Evolutionary conservation across 2,329 filamentous ascomycete species (phyloP).

Genomic region (Botrytis sinoallii): DNA sequence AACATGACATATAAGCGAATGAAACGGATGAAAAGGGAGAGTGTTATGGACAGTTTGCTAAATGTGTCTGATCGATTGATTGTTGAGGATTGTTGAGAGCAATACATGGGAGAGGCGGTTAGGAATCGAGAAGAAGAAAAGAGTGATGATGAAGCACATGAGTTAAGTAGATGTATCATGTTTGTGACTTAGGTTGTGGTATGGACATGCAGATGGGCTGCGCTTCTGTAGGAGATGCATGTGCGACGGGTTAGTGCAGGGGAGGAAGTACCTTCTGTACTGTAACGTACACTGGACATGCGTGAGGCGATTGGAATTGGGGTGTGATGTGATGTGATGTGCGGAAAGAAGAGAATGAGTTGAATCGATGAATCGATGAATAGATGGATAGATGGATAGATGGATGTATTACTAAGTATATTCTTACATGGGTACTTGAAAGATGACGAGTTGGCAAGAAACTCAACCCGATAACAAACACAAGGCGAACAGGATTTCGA

Average conservation of each 20-base stretch:
- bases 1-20: neutral
- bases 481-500: neutral
- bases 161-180: neutral
- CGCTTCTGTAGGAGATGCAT: constrained; percentile 10
- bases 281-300: neutral
- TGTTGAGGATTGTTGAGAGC: neutral
- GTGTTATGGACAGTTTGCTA: neutral
- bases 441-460: constrained; percentile 6
- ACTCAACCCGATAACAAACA: neutral
- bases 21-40: neutral
- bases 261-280: neutral
- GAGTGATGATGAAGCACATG: neutral
- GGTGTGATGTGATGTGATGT: constrained; percentile 1
- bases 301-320: neutral
- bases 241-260: constrained; percentile 12
- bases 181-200: neutral
- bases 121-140: neutral
- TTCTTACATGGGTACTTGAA: neutral
- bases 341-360: neutral
- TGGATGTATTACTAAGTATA: neutral
- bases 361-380: too few species aligned
- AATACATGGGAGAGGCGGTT: neutral
- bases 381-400: too few species aligned
- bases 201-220: constrained; percentile 4
- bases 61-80: neutral